Evolutionary conservation across 2,329 filamentous ascomycete genomes (phyloP).

Genomic region (Apiospora koreana): DNA sequence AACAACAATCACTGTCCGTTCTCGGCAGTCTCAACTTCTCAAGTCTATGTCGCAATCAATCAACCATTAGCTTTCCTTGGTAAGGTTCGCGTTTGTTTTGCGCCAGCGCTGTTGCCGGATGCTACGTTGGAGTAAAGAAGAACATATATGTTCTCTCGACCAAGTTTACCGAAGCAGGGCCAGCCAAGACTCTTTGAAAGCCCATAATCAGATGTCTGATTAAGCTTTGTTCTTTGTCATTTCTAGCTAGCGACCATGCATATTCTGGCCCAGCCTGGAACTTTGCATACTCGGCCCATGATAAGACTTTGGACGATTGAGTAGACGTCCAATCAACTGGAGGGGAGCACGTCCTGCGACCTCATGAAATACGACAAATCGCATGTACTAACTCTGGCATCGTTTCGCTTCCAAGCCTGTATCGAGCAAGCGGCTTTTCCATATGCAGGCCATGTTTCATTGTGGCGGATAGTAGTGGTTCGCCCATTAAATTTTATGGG

Average conservation of each 20-base stretch:
- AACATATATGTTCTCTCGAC: background rate
- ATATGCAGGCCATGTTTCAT: background rate
- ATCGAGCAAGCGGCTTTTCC: background rate
- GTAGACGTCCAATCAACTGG: background rate
- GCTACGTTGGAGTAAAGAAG: background rate
- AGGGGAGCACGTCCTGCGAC: background rate
- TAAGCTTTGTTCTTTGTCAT: background rate
- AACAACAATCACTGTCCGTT: background rate
- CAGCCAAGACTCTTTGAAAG: background rate
- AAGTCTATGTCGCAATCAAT: background rate
- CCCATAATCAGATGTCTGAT: background rate
- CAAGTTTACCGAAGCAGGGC: background rate
- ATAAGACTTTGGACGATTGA: background rate
- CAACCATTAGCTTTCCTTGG: background rate
- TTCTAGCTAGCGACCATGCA: background rate
- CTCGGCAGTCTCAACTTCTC: too few species aligned
- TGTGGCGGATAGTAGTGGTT: background rate
- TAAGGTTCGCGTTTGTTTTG: background rate
- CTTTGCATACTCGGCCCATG: background rate
- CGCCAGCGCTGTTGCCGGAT: background rate
- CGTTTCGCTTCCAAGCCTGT: background rate
- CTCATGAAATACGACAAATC: background rate
- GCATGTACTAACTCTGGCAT: background rate
- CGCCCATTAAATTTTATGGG: background rate
- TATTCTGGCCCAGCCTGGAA: background rate